These are phyloP conservation scores for Hypoxylon rubiginosum DNA, from an alignment of 2,329 filamentous ascomycete genomes.

Conservation along the genomic window DNA sequence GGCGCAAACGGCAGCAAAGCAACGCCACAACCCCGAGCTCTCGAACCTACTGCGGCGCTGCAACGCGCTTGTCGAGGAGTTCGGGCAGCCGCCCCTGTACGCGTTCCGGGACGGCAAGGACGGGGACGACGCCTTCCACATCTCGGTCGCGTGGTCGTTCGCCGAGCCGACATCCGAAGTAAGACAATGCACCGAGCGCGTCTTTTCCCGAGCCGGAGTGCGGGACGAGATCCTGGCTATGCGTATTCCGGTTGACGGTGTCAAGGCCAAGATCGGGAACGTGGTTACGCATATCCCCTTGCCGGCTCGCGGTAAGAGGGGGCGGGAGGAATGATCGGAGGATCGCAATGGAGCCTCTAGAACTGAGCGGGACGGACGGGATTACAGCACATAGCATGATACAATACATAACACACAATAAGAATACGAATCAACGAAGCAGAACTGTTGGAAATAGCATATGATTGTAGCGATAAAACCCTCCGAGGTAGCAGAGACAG, in stretches of 20 bases:
- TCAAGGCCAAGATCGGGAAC: conserved; percentile 85
- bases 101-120: conserved; percentile 42
- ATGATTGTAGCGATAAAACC: conserved; percentile 8
- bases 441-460: conserved; percentile 2
- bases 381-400: not conserved
- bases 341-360: not conserved
- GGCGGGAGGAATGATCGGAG: not conserved
- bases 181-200: conserved; percentile 52
- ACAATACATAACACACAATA: not conserved
- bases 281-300: conserved; percentile 67
- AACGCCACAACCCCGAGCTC: conserved; percentile 65
- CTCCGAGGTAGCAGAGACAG: not conserved
- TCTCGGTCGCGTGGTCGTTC: conserved; percentile 90
- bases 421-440: conserved; percentile 4
- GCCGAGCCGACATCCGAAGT: conserved; percentile 63
- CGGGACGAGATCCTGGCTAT: conserved; percentile 56
- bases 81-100: conserved; percentile 81
- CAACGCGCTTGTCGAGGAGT: conserved; percentile 72
- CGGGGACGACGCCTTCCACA: conserved; percentile 75
- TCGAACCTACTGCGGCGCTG: conserved; percentile 73
- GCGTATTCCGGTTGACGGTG: conserved; percentile 66
- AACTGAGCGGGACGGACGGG: not conserved
- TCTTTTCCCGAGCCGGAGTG: conserved; percentile 44
- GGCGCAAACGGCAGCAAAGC: not conserved
- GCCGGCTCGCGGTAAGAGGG: conserved; percentile 33